Conservation (phyloP, 2,329 filamentous ascomycete species). For the Xenoacremonium recifei region DNA sequence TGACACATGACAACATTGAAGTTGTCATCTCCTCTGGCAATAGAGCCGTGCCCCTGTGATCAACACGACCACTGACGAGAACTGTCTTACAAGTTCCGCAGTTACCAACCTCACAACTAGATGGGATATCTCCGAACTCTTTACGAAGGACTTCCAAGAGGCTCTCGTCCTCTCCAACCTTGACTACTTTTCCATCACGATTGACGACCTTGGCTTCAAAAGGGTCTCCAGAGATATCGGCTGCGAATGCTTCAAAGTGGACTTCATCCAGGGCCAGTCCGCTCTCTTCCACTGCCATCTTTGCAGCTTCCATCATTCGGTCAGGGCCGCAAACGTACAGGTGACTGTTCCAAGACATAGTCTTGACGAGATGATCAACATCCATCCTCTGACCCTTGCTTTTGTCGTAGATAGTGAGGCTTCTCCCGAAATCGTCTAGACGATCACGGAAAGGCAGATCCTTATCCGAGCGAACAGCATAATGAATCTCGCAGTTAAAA, state of each 20-base stretch:
- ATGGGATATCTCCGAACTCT: conserved; percentile 42
- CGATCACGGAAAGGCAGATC: conserved; percentile 56
- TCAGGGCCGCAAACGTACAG: conserved; percentile 61
- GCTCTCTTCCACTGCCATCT: conserved; percentile 36
- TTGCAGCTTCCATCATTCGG: conserved; percentile 54
- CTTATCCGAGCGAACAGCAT: conserved; percentile 49
- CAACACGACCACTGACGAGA: conserved; percentile 41
- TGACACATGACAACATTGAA: conserved; percentile 51
- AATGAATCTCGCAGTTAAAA: conserved; percentile 55
- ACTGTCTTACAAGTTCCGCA: conserved; percentile 51
- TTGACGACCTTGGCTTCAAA: conserved; percentile 56
- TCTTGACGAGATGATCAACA: conserved; percentile 47
- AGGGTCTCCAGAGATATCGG: conserved; percentile 53
- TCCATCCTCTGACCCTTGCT: conserved; percentile 51
- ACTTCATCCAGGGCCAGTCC: conserved; percentile 50
- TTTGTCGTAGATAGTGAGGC: conserved; percentile 52
- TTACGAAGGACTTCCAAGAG: conserved; percentile 47
- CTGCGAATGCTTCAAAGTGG: conserved; percentile 60
- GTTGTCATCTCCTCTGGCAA: conserved; percentile 41
- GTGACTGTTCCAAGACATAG: conserved; percentile 51
- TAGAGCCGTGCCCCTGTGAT: conserved; percentile 50
- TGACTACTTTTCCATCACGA: conserved; percentile 35
- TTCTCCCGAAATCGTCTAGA: conserved; percentile 40
- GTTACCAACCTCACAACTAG: conserved; percentile 54
- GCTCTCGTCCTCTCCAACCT: conserved; percentile 48